Base-by-base conservation (phyloP, 441 rosid species). In the Gossypium davidsonii region DNA sequence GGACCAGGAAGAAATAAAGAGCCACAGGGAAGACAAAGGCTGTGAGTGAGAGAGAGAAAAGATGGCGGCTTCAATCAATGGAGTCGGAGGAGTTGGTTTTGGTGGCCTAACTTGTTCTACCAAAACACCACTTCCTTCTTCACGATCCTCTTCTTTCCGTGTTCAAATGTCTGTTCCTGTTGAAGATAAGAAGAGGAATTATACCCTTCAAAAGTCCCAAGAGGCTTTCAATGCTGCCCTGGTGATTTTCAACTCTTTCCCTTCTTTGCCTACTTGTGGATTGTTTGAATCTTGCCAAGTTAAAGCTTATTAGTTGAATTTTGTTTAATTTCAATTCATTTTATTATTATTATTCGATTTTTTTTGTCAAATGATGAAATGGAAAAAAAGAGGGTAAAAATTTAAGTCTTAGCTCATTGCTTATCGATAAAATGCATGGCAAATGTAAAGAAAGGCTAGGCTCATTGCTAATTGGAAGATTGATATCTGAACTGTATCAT, bases 151-250 rank as follows among this genome's bases (percentile, higher is more conserved):
- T 59, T 80, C 86, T 65, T 78, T 81, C 78, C 61, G 77, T 70
- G 77, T 92, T 46, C 88, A 83, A 76, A 91, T 91, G 96, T 63
- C 95, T 10, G 83, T 88, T 55, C 91, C 99, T 46, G 82, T 86
- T 51, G 96, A 89, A 71, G 84, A 87, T 83, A 85, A 88, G 86
- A 85, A 85, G 86, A 90, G 87, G 79, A 84, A 62, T 48, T 92
- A 84, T 83, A 80, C 91, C 39, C 91, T 92, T 74, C 77, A 87
- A 63, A 94, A 92, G 77, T 92, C 98, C 8, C 90, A 90, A 59
- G 93, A 91, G 85, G 97, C 96, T 77, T 92, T 90, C 83, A 84
- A 74, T 72, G 85, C 75, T 37, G 99, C 96, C 64, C 87, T 92
- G 94, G 98, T 92, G 21, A 4, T 17, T 23, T n/a, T 21, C n/a